Evolutionary conservation across 352 stramenopile species (phyloP), one percentile per base, ranked within the genome.

Genomic region (Phytophthora pistaciae): DNA sequence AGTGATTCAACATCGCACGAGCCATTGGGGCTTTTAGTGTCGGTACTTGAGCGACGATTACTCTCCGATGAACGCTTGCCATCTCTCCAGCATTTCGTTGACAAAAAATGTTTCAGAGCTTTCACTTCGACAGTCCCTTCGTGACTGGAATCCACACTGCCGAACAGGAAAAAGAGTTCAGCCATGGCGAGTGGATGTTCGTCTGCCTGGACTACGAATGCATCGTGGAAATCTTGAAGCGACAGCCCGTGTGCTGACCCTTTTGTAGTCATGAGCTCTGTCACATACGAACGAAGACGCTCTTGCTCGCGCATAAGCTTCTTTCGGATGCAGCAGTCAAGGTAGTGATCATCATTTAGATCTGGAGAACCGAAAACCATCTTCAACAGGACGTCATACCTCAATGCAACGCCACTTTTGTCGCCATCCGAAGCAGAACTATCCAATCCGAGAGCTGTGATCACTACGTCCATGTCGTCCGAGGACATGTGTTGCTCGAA

Each of bases 301-400:
- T 23, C 25, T 25, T 76, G 63, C 8, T 75, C 54, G 18, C 49
- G 50, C 2, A 50, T n/a, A 13, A 90, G 31, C 16, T 80, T 85
- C 1, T 27, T 21, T 3, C 60, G 42, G 16, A 91, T 64, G 3
- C 9, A 9, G 1, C 13, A 52, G 5, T 66, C 21, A 5, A 72
- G 68, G 14, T 75, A 75, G 13, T 7, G 14, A 0, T 54, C 38
- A n/a, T 87, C 79, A 2, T 71, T 63, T 7, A 89, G 59, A 11
- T 68, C 55, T 2, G 79, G 79, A 5, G 62, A 68, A 7, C 80
- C 80, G 65, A 91, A 91, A 3, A 88, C 42, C 20, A 91, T 46
- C 33, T 78, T 78, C 53, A 92, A 73, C 5, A 92, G 65, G 6
- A 92, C 68, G 14, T 90, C 84, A 25, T 88, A 92, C 11, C 82